Evolutionary conservation across 2,329 filamentous ascomycete genomes (phyloP).

Genomic region (Trematosphaeria pertusa): DNA sequence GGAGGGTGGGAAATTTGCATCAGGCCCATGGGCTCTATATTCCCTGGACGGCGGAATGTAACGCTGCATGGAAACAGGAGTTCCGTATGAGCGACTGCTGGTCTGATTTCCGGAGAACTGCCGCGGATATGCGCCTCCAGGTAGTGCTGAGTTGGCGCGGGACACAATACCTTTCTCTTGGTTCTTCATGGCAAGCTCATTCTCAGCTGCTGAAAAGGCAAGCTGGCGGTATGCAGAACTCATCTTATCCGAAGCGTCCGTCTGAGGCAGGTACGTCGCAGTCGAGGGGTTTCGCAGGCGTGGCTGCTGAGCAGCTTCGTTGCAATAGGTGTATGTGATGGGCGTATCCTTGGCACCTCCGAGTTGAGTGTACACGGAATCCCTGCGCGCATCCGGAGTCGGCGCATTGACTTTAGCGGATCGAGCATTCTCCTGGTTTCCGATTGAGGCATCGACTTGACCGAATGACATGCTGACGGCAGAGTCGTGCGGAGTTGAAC

Average conservation of each 20-base stretch:
- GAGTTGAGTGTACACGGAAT: slow-evolving; percentile 23
- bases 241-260: slow-evolving; percentile 20
- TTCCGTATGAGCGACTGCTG: slow-evolving; percentile 27
- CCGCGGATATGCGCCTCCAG: slow-evolving; percentile 18
- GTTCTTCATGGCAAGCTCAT: slow-evolving; percentile 18
- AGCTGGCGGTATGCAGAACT: slow-evolving; percentile 14
- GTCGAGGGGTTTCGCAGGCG: slow-evolving; percentile 21
- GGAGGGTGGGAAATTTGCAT: slow-evolving; percentile 12
- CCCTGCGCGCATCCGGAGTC: slow-evolving; percentile 17
- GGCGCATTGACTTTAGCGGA: slow-evolving; percentile 17
- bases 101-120: slow-evolving; percentile 36
- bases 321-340: slow-evolving; percentile 17
- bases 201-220: slow-evolving; percentile 15
- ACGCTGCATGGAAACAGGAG: slow-evolving; percentile 32
- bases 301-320: slow-evolving; percentile 20
- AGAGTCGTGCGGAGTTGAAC: slow-evolving; percentile 36
- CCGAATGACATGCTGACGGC: slow-evolving; percentile 35
- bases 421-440: slow-evolving; percentile 36
- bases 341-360: slow-evolving; percentile 16
- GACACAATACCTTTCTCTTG: slow-evolving; percentile 24
- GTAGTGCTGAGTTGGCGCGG: slow-evolving; percentile 15
- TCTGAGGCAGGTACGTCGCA: slow-evolving; percentile 18
- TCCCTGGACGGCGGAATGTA: slow-evolving; percentile 35
- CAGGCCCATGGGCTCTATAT: slow-evolving; percentile 14
- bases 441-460: slow-evolving; percentile 14